phyloP scores from a whole-genome alignment of 2,329 filamentous ascomycete species.

The Trichoderma endophyticum region DNA sequence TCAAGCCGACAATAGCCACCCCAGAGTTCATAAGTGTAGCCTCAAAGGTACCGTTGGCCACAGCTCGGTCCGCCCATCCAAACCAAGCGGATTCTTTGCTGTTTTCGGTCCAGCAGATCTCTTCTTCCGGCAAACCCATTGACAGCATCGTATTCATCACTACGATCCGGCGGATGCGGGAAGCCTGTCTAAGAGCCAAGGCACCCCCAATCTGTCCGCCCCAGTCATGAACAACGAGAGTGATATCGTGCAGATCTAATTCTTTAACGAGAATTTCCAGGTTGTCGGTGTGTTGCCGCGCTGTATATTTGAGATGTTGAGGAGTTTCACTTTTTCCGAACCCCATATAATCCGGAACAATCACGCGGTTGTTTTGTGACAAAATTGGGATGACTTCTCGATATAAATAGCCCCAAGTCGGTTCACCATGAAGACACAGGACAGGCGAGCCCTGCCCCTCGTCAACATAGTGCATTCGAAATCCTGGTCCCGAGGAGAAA shows the following conservation, averaged over 20 bases:
- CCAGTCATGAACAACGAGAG: background rate
- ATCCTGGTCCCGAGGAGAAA: background rate
- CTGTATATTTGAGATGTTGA: background rate
- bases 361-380: background rate
- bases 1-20: too few species aligned
- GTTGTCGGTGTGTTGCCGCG: background rate
- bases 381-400: background rate
- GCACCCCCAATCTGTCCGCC: background rate
- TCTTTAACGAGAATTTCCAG: background rate
- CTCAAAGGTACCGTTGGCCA: background rate
- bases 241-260: background rate
- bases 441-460: background rate
- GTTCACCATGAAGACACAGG: background rate
- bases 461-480: background rate
- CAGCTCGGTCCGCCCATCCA: background rate
- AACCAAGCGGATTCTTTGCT: background rate
- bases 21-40: too few species aligned
- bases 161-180: background rate
- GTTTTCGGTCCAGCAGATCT: background rate
- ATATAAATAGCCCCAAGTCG: background rate
- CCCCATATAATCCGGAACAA: background rate
- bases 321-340: background rate
- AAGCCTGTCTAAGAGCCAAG: background rate
- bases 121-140: background rate
- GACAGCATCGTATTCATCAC: background rate